These are phyloP conservation scores for Backusella mclennaniae DNA, from an alignment of 192 early-diverging fungal genomes.

Conservation along the genomic window DNA sequence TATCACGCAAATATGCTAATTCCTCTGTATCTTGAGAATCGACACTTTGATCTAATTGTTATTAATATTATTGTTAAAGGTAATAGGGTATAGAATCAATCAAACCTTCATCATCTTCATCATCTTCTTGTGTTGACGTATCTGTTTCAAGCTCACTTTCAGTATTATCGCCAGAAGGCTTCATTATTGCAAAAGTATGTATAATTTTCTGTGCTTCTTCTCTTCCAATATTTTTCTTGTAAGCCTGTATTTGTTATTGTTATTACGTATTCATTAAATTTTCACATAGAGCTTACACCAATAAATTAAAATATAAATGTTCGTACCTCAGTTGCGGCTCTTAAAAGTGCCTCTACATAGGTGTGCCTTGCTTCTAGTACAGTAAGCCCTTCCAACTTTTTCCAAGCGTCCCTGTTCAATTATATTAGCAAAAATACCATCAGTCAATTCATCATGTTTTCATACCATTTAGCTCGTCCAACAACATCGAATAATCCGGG, in stretches of 20 bases:
- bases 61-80: not conserved
- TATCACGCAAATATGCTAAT: conserved; percentile 32
- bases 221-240: conserved; percentile 9
- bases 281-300: not conserved
- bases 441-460: not conserved
- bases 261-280: not conserved
- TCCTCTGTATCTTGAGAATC: conserved; percentile 29
- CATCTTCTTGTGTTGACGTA: conserved; percentile 11
- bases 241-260: conserved; percentile 16
- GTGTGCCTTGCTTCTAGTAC: conserved; percentile 39
- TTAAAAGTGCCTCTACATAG: conserved; percentile 34
- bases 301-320: not conserved
- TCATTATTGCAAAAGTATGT: conserved; percentile 26
- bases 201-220: conserved; percentile 34
- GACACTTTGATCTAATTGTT: not conserved
- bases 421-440: not conserved
- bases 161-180: conserved; percentile 17
- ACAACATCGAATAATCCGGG: conserved; percentile 48
- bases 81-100: not conserved
- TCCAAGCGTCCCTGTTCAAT: conserved; percentile 42
- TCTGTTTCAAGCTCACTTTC: conserved; percentile 9
- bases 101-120: conserved; percentile 5
- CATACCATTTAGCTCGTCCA: conserved; percentile 44
- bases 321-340: conserved; percentile 28
- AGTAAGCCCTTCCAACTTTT: conserved; percentile 39